phyloP scores from a whole-genome alignment of 2,329 filamentous ascomycete genomes.

The Nemania serpens region DNA sequence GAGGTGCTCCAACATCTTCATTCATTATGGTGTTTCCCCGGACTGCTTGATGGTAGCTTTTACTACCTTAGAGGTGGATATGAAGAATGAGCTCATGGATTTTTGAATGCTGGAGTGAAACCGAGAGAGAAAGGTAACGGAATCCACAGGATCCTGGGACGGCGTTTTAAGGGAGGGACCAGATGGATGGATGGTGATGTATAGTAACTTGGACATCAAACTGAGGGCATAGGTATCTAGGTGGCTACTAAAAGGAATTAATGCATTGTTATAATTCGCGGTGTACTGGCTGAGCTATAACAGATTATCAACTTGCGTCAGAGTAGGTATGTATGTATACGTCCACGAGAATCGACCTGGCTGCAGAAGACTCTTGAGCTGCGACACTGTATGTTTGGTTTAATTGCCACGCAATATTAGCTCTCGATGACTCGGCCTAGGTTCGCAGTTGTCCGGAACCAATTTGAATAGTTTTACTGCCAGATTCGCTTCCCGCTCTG shows the following conservation, averaged over 20 bases:
- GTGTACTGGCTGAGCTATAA: not conserved
- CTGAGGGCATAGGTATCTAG: conserved; percentile 1
- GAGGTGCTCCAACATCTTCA: conserved; percentile 17
- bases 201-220: conserved; percentile 18
- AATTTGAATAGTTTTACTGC: too few species aligned
- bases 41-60: conserved; percentile 9
- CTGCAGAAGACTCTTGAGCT: too few species aligned
- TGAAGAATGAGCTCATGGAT: conserved; percentile 39
- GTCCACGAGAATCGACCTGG: too few species aligned
- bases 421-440: too few species aligned
- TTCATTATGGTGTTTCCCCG: conserved; percentile 27
- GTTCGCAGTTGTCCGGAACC: too few species aligned
- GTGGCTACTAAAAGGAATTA: conserved; percentile 15
- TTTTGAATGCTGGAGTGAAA: conserved; percentile 12
- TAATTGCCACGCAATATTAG: too few species aligned
- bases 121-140: conserved; percentile 17
- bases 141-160: conserved; percentile 17
- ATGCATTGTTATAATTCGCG: conserved; percentile 10
- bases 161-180: conserved; percentile 20
- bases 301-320: too few species aligned
- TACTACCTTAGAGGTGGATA: conserved; percentile 36
- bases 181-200: conserved; percentile 11
- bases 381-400: too few species aligned
- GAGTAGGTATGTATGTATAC: too few species aligned
- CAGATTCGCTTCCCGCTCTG: too few species aligned